Evolutionary conservation across 257 asterid species (phyloP).

Genomic region (Solanum ossicruentum): DNA sequence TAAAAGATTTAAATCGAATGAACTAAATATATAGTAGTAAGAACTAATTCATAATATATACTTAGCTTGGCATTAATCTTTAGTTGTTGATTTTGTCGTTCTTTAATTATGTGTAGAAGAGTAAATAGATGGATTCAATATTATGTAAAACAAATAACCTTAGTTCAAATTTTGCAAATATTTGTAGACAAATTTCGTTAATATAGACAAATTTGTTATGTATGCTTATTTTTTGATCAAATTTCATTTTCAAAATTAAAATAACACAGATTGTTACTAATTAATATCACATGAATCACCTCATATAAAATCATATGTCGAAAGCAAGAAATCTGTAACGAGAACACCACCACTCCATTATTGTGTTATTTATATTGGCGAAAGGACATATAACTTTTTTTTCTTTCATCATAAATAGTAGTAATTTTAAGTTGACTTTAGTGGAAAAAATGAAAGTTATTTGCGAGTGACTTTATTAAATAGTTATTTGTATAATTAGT

Average conservation of each 20-base stretch:
- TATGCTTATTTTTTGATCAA: not conserved
- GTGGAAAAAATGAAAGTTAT: not conserved
- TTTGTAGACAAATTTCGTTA: not conserved
- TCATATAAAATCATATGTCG: not conserved
- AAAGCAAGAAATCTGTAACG: not conserved
- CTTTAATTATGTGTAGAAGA: not conserved
- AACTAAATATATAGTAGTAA: not conserved
- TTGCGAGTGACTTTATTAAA: not conserved
- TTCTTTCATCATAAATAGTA: not conserved
- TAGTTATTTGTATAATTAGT: not conserved
- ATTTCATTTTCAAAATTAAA: not conserved
- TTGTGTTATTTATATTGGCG: not conserved
- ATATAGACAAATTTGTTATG: not conserved
- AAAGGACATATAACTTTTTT: not conserved
- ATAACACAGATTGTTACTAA: no score
- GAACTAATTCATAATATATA: not conserved
- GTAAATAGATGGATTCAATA: not conserved
- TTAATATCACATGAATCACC: not conserved
- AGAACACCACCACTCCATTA: not conserved
- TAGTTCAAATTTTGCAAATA: not conserved
- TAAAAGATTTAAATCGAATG: not conserved
- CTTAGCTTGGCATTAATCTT: not conserved
- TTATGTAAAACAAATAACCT: not conserved
- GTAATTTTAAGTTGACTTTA: not conserved
- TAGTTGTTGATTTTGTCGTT: not conserved